Evolutionary conservation across 768 basidiomycete species (phyloP).

Genomic region (Mycena metata): DNA sequence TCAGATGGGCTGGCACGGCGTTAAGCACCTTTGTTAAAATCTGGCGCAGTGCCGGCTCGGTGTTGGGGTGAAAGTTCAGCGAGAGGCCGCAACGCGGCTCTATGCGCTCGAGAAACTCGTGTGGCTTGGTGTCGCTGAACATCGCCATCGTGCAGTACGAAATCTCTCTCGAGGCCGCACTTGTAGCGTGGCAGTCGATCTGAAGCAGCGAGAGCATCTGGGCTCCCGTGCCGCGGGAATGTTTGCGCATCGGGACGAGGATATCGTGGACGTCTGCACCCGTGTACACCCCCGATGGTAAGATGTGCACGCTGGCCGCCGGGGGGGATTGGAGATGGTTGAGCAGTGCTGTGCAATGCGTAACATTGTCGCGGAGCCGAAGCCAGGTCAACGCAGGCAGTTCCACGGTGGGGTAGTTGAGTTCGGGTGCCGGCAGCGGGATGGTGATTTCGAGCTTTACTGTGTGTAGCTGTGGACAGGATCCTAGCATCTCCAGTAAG

Average conservation of each 20-base stretch:
- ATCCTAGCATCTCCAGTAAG: not conserved
- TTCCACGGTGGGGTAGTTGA: not conserved
- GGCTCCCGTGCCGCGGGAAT: not conserved
- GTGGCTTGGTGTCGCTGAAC: not conserved
- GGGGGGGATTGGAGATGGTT: conserved; percentile 4
- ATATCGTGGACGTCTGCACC: conserved; percentile 5
- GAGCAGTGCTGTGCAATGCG: not conserved
- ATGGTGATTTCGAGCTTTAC: not conserved
- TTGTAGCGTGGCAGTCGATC: not conserved
- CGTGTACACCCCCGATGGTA: not conserved
- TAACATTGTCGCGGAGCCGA: not conserved
- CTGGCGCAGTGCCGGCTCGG: conserved; percentile 10
- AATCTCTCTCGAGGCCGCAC: no score
- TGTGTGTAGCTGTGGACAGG: not conserved
- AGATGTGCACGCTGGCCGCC: not conserved
- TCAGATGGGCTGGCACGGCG: not conserved
- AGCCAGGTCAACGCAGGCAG: not conserved
- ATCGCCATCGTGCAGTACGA: not conserved
- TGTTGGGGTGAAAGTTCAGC: conserved; percentile 9
- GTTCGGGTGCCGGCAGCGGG: not conserved
- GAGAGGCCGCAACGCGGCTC: not conserved
- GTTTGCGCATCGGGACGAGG: conserved; percentile 22
- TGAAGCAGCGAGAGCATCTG: not conserved
- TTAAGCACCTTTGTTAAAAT: conserved; percentile 25
- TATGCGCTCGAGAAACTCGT: not conserved